phyloP scores from a whole-genome alignment of 306 rosid genomes.

The Abrus pulchellus region DNA sequence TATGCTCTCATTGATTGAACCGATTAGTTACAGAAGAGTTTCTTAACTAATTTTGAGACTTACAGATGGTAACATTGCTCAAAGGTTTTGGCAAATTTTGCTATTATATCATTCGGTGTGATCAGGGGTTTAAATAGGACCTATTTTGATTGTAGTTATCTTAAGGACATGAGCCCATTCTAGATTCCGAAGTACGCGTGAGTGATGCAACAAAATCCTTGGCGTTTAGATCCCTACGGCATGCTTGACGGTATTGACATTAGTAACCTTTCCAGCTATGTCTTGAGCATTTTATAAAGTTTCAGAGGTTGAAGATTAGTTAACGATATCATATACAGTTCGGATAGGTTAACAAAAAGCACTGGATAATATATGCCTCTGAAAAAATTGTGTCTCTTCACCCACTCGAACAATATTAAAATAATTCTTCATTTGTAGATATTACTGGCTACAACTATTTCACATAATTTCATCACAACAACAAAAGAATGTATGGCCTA shows the following conservation, averaged over 20 bases:
- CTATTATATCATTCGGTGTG: not conserved
- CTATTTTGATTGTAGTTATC: constrained; percentile 7
- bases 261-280: not conserved
- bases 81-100: constrained; percentile 21
- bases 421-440: constrained; percentile 13
- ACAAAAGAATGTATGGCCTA: not conserved
- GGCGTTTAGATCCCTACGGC: not conserved
- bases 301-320: not conserved
- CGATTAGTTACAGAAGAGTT: not conserved
- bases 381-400: not conserved
- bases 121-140: constrained; percentile 34
- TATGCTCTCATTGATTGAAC: constrained; percentile 3
- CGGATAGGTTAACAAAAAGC: not conserved
- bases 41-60: constrained; percentile 10
- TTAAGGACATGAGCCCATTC: constrained; percentile 35
- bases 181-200: not conserved
- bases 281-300: not conserved
- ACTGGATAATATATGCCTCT: not conserved
- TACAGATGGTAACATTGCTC: not conserved
- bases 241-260: not conserved
- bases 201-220: not conserved
- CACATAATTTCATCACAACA: not conserved
- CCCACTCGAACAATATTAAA: not conserved
- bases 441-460: not conserved
- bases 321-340: not conserved